Conservation (phyloP, 148 eudicot species). For the Bassia scoparia region DNA sequence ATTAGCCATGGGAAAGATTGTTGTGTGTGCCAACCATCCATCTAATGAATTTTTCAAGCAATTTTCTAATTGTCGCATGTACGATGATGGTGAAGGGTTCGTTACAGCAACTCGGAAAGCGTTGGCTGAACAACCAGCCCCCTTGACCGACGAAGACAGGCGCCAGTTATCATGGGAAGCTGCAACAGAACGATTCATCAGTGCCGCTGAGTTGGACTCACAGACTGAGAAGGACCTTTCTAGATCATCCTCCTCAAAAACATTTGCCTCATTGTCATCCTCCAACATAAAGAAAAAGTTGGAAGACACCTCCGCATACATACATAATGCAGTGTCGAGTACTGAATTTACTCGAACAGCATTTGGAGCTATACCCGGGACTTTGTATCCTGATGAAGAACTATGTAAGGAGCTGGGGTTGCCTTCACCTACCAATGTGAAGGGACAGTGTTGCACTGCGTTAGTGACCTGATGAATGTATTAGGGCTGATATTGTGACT, state of each 20-base stretch:
- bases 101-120: conserved; percentile 57
- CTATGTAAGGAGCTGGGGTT: conserved; percentile 61
- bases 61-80: conserved; percentile 76
- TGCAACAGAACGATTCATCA: conserved; percentile 72
- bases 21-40: conserved; percentile 85
- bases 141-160: conserved; percentile 56
- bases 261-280: conserved; percentile 54
- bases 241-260: conserved; percentile 35
- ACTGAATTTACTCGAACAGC: conserved; percentile 35
- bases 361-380: conserved; percentile 46
- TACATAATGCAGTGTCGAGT: conserved; percentile 58
- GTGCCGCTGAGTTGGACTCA: conserved; percentile 47
- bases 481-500: neutral
- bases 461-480: neutral
- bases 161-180: conserved; percentile 90
- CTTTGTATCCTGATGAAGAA: conserved; percentile 59
- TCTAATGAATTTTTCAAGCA: conserved; percentile 95
- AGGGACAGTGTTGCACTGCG: conserved; percentile 11
- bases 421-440: conserved; percentile 28
- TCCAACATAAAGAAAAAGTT: conserved; percentile 44
- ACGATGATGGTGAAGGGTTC: conserved; percentile 55
- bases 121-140: conserved; percentile 57
- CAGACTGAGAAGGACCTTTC: conserved; percentile 23
- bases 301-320: conserved; percentile 72
- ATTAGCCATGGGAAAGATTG: conserved; percentile 92